Evolutionary conservation across 2,329 filamentous ascomycete species (phyloP).

Genomic region (Juglanconis oblonga): DNA sequence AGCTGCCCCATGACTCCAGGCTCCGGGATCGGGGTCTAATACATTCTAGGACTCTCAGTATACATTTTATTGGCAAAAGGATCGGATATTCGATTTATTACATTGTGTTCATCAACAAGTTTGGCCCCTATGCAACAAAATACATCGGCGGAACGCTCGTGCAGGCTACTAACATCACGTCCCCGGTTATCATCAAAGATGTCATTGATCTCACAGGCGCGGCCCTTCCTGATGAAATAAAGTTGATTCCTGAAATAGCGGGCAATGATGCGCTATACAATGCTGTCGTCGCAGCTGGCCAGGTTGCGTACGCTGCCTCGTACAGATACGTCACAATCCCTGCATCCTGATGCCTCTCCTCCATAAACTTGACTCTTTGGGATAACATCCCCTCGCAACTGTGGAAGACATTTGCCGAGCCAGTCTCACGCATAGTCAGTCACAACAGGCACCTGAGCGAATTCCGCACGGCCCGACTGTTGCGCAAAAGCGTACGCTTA

Average conservation of each 20-base stretch:
- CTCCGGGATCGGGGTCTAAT: neutral
- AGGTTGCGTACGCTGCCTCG: constrained; percentile 53
- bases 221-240: constrained; percentile 47
- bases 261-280: constrained; percentile 47
- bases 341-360: too few species aligned
- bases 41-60: constrained; percentile 50
- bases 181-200: constrained; percentile 40
- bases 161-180: constrained; percentile 45
- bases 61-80: constrained; percentile 65
- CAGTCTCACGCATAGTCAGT: too few species aligned
- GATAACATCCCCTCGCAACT: too few species aligned
- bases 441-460: too few species aligned
- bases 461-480: too few species aligned
- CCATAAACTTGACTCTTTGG: too few species aligned
- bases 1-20: too few species aligned
- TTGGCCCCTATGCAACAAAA: constrained; percentile 39
- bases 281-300: constrained; percentile 52
- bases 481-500: too few species aligned
- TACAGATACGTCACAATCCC: constrained; percentile 43
- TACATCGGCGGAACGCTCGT: constrained; percentile 51
- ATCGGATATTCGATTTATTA: constrained; percentile 61
- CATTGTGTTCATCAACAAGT: constrained; percentile 50
- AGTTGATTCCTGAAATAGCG: constrained; percentile 48
- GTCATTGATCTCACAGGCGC: constrained; percentile 52
- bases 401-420: too few species aligned